phyloP scores from a whole-genome alignment of 78 protist species.

The Monosiga brevicollis region DNA sequence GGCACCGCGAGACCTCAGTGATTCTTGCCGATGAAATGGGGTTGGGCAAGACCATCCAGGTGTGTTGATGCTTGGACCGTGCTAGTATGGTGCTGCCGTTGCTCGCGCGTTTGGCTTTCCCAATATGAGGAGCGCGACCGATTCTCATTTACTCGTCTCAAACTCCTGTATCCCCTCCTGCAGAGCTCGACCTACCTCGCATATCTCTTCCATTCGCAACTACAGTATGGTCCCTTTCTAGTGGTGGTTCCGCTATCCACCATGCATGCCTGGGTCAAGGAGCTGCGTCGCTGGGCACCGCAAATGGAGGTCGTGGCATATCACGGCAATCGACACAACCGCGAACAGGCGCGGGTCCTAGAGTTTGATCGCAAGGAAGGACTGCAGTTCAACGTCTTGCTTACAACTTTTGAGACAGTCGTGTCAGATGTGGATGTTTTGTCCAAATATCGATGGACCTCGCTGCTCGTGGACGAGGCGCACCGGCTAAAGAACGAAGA shows the following conservation, averaged over 20 bases:
- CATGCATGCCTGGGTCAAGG: conserved; percentile 65
- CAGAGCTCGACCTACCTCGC: conserved; percentile 31
- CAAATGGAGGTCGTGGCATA: conserved; percentile 46
- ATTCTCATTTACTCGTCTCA: neutral
- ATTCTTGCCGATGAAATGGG: conserved; percentile 75
- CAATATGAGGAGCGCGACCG: neutral
- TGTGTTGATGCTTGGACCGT: too few species aligned
- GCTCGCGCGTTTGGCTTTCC: neutral
- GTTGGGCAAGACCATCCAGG: conserved; percentile 29
- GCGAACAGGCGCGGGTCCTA: conserved; percentile 64
- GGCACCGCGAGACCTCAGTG: conserved; percentile 24
- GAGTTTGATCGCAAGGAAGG: conserved; percentile 47
- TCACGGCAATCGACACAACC: conserved; percentile 30
- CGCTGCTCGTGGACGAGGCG: conserved; percentile 45
- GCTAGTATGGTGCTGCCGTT: neutral
- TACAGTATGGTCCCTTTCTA: conserved; percentile 80
- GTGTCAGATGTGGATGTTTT: conserved; percentile 3
- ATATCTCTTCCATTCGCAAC: conserved; percentile 29
- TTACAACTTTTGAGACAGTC: conserved; percentile 85
- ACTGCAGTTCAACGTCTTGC: conserved; percentile 58
- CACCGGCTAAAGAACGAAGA: conserved; percentile 71
- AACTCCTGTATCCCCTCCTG: too few species aligned
- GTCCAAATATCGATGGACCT: neutral
- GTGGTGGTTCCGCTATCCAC: conserved; percentile 85
- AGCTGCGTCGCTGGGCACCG: conserved; percentile 80